phyloP scores from a whole-genome alignment of 371 early-diverging fungal species.

The Mucor circinelloides region DNA sequence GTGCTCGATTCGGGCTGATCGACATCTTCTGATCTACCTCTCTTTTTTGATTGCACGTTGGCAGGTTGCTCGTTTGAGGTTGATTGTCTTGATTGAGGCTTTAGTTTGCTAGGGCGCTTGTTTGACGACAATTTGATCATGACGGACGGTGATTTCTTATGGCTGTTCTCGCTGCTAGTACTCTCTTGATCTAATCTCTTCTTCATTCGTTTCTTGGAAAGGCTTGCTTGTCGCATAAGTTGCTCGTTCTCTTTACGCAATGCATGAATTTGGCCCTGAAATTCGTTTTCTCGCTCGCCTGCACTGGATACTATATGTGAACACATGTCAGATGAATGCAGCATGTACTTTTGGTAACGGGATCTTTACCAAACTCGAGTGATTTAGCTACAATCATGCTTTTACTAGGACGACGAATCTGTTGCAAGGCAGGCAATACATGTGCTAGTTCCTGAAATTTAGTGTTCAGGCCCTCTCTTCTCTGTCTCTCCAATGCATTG shows the following conservation, averaged over 20 bases:
- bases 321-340: background rate
- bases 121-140: background rate
- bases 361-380: slow-evolving; percentile 57
- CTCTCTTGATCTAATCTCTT: slow-evolving; percentile 3
- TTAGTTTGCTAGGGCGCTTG: slow-evolving; percentile 1
- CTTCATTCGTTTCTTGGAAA: slow-evolving; percentile 10
- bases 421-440: slow-evolving; percentile 73
- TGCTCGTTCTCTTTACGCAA: slow-evolving; percentile 36
- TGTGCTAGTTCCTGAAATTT: slow-evolving; percentile 81
- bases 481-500: slow-evolving; percentile 80
- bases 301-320: slow-evolving; percentile 26
- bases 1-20: background rate
- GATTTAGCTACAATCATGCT: slow-evolving; percentile 77
- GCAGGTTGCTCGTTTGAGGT: background rate
- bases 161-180: no score
- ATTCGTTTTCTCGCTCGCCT: slow-evolving; percentile 25
- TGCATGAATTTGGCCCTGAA: slow-evolving; percentile 28
- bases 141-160: background rate
- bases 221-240: slow-evolving; percentile 31
- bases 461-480: slow-evolving; percentile 75
- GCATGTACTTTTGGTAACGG: background rate
- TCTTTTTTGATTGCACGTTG: background rate
- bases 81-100: slow-evolving; percentile 9
- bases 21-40: background rate
- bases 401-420: slow-evolving; percentile 77